phyloP scores from a whole-genome alignment of 225 moss, liverwort and hornwort species.

The Lunularia cruciata region DNA sequence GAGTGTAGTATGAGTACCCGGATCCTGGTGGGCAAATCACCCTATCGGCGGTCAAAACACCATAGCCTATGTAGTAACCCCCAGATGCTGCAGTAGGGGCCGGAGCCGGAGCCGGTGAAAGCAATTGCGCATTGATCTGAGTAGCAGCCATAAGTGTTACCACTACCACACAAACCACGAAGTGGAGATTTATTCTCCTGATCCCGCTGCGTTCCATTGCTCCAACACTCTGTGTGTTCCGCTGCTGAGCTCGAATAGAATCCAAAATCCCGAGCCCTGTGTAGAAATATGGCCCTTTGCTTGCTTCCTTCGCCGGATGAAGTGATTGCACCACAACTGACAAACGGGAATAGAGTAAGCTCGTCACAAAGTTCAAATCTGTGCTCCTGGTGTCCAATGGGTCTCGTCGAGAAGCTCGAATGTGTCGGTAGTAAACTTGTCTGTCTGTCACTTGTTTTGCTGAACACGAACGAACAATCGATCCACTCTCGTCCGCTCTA shows the following conservation, averaged over 20 bases:
- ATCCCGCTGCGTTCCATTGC: conserved; percentile 15
- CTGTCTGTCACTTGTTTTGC: no score
- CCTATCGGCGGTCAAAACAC: conserved; percentile 30
- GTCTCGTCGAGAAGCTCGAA: no score
- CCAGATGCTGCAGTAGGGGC: background rate
- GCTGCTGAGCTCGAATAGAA: no score
- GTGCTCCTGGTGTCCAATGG: no score
- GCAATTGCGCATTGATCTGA: conserved; percentile 1
- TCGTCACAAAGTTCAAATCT: no score
- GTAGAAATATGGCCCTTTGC: no score
- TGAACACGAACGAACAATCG: no score
- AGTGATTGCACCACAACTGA: background rate
- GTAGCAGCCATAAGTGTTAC: background rate
- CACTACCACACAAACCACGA: conserved; percentile 6
- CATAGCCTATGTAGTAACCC: conserved; percentile 39
- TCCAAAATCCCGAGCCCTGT: no score
- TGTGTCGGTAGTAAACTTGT: no score
- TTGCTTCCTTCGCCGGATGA: background rate
- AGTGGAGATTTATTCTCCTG: background rate
- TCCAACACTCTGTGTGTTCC: background rate
- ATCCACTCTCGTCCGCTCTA: background rate
- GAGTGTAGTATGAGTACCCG: conserved; percentile 52
- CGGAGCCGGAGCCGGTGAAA: conserved; percentile 20
- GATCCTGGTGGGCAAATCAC: conserved; percentile 40
- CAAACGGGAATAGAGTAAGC: no score